Conservation (phyloP, 331 rosid species). For the Pyrus hybrid region DNA sequence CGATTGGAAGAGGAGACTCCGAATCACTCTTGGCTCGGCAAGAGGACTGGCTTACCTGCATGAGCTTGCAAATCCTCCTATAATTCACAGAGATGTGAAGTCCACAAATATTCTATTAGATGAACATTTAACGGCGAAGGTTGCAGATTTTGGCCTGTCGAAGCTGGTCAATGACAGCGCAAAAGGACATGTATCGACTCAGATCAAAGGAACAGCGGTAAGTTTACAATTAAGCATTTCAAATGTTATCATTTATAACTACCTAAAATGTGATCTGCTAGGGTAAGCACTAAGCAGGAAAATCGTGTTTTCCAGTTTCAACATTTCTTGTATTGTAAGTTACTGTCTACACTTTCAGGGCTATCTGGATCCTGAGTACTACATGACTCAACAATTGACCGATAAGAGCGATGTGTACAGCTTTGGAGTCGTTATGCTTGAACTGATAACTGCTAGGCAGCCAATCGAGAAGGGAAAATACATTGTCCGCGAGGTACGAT, state of each 20-base stretch:
- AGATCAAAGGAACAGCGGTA: conserved; percentile 90
- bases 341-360: conserved; percentile 45
- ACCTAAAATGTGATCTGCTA: not conserved
- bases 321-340: not conserved
- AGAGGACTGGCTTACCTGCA: conserved; percentile 90
- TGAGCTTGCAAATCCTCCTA: conserved; percentile 94
- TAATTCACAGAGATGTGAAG: conserved; percentile 89
- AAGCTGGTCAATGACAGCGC: conserved; percentile 65
- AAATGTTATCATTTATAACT: not conserved
- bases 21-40: conserved; percentile 84
- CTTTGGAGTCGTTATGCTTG: conserved; percentile 90
- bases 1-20: conserved; percentile 95
- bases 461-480: conserved; percentile 89
- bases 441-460: conserved; percentile 65
- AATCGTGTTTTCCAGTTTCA: not conserved
- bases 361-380: conserved; percentile 90
- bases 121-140: conserved; percentile 75
- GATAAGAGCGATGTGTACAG: conserved; percentile 94
- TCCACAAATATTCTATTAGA: conserved; percentile 72
- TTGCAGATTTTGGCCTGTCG: conserved; percentile 94
- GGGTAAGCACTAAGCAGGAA: not conserved
- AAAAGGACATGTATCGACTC: conserved; percentile 86
- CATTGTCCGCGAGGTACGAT: conserved; percentile 63
- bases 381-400: conserved; percentile 85
- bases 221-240: conserved; percentile 7